Percentiles rank a stretch among this genome's conserved stretches.
phyloP scores from a whole-genome alignment of 2,329 filamentous ascomycete species.

The Verticillium nonalfalfae region DNA sequence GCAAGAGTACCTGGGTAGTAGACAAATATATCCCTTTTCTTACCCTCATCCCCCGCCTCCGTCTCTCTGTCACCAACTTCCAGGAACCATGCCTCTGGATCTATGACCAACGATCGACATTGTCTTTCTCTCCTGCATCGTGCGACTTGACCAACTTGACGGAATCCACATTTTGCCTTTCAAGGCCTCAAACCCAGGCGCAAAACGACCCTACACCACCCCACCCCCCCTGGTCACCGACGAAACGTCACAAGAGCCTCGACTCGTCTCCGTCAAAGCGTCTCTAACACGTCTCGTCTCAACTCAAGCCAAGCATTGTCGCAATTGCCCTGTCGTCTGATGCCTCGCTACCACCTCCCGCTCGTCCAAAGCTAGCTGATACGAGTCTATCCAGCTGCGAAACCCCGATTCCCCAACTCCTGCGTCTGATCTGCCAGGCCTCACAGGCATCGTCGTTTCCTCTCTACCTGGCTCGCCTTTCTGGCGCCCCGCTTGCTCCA shows the following conservation, averaged over 20 bases:
- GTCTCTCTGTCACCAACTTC: neutral
- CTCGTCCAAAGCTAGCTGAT: slow-evolving; percentile 12
- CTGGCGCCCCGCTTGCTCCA: neutral
- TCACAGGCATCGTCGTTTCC: slow-evolving; percentile 7
- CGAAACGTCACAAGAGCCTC: slow-evolving; percentile 29
- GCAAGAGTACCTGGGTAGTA: neutral
- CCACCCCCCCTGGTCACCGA: slow-evolving; percentile 21
- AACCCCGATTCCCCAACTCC: slow-evolving; percentile 27
- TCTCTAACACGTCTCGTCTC: slow-evolving; percentile 39
- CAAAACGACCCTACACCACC: neutral
- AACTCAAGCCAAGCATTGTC: slow-evolving; percentile 22
- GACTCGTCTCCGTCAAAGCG: slow-evolving; percentile 28
- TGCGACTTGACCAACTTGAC: neutral
- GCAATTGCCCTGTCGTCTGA: slow-evolving; percentile 20
- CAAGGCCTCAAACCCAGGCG: neutral
- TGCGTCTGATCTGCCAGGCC: slow-evolving; percentile 34
- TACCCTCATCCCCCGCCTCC: neutral
- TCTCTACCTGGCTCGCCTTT: slow-evolving; percentile 9
- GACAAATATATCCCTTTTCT: neutral
- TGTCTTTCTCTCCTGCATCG: neutral
- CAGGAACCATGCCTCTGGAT: neutral
- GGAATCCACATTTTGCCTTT: neutral
- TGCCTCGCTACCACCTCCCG: slow-evolving; percentile 10
- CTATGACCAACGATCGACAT: neutral
- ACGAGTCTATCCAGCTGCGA: slow-evolving; percentile 25